A percentile compares a stretch with the other conserved stretches of the same genome.
These are phyloP conservation scores for Herpetospermum pedunculosum DNA, from an alignment of 306 rosid genomes.

Conservation along the genomic window DNA sequence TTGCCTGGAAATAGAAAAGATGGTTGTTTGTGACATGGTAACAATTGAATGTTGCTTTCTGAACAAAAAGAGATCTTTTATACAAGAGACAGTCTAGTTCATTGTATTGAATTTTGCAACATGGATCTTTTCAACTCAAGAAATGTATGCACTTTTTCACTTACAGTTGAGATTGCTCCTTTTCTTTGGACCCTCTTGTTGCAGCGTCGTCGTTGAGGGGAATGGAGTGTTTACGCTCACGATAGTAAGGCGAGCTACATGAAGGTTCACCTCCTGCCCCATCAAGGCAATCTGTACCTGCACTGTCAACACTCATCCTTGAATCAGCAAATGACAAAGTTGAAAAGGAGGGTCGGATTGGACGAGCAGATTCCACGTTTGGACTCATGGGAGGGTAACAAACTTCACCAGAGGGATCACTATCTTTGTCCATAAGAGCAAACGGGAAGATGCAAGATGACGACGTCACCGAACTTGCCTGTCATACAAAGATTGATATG, in stretches of 20 bases:
- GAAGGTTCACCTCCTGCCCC: constrained; percentile 18
- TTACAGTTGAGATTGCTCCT: constrained; percentile 37
- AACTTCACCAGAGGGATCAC: constrained; percentile 9
- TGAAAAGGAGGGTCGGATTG: constrained; percentile 25
- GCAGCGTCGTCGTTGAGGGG: constrained; percentile 20
- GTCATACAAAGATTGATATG: constrained; percentile 22
- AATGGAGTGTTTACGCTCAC: constrained; percentile 16
- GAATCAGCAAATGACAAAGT: constrained; percentile 28
- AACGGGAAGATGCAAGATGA: constrained; percentile 18
- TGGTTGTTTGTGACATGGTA: background rate
- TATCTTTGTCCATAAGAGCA: constrained; percentile 24
- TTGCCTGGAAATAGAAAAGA: constrained; percentile 29
- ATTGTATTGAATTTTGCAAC: background rate
- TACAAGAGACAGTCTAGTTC: background rate
- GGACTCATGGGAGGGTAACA: constrained; percentile 12
- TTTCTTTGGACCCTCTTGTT: constrained; percentile 21
- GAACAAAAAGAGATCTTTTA: background rate
- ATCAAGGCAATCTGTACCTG: constrained; percentile 21
- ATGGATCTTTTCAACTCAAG: too few species aligned
- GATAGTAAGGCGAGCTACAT: constrained; percentile 18
- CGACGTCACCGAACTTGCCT: constrained; percentile 44
- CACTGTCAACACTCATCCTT: constrained; percentile 28
- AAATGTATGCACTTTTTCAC: constrained; percentile 11
- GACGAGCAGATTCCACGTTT: constrained; percentile 18
- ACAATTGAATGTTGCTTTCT: background rate